Evolutionary conservation across 139 green algal species (phyloP).

Genomic region (Chlorella sorokiniana): DNA sequence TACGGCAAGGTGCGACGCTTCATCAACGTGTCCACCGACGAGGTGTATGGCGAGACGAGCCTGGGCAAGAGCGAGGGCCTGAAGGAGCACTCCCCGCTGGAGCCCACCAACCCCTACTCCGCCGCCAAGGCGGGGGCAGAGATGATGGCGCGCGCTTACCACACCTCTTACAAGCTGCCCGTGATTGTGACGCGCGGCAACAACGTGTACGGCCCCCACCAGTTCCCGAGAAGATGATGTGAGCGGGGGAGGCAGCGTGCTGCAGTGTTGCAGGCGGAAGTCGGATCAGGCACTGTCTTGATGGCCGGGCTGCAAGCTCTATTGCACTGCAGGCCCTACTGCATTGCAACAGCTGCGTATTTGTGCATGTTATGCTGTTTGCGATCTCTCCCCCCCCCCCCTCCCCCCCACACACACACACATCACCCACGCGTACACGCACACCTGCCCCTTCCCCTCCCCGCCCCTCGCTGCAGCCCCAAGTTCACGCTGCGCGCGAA

Average conservation of each 20-base stretch:
- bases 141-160: constrained; percentile 95
- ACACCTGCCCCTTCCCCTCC: background rate
- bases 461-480: constrained; percentile 57
- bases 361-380: no score
- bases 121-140: constrained; percentile 97
- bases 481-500: constrained; percentile 76
- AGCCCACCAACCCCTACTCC: constrained; percentile 99
- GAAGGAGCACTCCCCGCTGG: constrained; percentile 79
- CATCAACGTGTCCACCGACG: constrained; percentile 92
- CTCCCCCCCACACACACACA: no score
- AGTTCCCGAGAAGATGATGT: constrained; percentile 68
- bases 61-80: constrained; percentile 71
- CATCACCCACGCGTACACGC: background rate
- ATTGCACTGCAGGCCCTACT: no score
- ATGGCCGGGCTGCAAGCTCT: no score
- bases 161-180: constrained; percentile 85
- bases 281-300: no score
- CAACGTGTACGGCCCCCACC: constrained; percentile 98
- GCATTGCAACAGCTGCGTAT: no score
- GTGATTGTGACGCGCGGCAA: constrained; percentile 98
- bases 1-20: constrained; percentile 84
- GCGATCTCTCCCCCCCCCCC: no score
- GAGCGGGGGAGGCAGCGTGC: background rate
- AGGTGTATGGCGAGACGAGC: constrained; percentile 88
- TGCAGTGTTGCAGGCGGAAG: no score